Evolutionary conservation across 768 basidiomycete genomes (phyloP).

Genomic region (Pulveroboletus ravenelii): DNA sequence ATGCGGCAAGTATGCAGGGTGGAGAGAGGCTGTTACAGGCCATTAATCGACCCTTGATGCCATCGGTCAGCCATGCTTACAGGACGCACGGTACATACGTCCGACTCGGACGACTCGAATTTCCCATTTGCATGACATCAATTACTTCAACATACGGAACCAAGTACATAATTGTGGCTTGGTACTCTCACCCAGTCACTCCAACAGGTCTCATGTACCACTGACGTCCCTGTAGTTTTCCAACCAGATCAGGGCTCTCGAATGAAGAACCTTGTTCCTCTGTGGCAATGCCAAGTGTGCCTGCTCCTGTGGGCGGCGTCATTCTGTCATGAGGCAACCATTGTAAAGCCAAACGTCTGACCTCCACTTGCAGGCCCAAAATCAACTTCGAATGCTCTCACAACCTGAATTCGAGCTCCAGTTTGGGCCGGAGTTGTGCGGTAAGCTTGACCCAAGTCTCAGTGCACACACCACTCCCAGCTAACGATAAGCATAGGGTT

Average conservation of each 20-base stretch:
- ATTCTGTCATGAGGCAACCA: too few relatives aligned
- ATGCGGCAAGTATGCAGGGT: too few relatives aligned
- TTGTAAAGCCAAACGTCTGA: too few relatives aligned
- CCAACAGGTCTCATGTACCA: not conserved
- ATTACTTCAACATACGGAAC: not conserved
- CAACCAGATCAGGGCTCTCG: too few relatives aligned
- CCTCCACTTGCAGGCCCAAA: not conserved
- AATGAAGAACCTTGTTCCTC: not conserved
- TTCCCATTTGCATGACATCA: not conserved
- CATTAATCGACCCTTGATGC: too few relatives aligned
- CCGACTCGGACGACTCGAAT: too few relatives aligned
- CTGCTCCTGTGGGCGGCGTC: too few relatives aligned
- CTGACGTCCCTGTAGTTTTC: too few relatives aligned
- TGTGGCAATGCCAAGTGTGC: not conserved
- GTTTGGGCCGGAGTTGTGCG: not conserved
- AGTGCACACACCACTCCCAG: not conserved
- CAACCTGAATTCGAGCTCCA: not conserved
- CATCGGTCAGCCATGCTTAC: too few relatives aligned
- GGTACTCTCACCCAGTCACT: not conserved
- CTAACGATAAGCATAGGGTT: not conserved
- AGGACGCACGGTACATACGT: too few relatives aligned
- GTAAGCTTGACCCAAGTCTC: not conserved
- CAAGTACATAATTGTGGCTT: too few relatives aligned
- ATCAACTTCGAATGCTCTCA: not conserved
- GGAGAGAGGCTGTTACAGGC: too few relatives aligned